phyloP scores from a whole-genome alignment of 2,329 filamentous ascomycete species.

The Beauveria medogensis region DNA sequence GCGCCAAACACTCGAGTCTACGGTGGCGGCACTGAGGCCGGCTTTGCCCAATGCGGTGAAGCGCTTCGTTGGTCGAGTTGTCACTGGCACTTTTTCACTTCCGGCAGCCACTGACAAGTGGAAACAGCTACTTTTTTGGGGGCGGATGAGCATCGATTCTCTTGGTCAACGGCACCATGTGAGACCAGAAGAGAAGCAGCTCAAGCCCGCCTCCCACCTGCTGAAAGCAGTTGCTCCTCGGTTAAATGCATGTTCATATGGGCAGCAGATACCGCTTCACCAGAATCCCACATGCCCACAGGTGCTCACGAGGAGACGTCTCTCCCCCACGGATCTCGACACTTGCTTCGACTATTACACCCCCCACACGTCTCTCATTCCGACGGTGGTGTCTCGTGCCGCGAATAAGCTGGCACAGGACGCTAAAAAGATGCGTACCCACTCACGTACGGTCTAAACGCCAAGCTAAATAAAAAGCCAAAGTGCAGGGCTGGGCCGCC shows the following conservation, averaged over 20 bases:
- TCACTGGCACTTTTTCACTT: not conserved
- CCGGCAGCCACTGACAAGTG: not conserved
- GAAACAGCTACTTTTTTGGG: not conserved
- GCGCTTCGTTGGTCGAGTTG: not conserved
- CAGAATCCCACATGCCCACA: not conserved
- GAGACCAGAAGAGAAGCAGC: too few species aligned
- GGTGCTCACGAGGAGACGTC: not conserved
- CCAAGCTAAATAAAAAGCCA: slow-evolving; percentile 8
- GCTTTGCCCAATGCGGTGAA: not conserved
- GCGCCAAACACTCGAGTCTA: not conserved
- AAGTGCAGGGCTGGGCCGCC: not conserved
- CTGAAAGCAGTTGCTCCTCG: too few species aligned
- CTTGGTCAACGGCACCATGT: not conserved
- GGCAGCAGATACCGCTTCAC: not conserved
- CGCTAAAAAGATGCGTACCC: not conserved
- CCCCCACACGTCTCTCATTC: not conserved
- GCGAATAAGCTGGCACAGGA: not conserved
- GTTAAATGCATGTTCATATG: not conserved
- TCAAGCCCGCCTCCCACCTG: too few species aligned
- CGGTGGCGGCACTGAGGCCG: not conserved
- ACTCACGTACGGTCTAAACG: not conserved
- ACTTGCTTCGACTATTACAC: too few species aligned
- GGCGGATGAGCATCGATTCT: not conserved
- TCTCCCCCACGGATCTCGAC: not conserved
- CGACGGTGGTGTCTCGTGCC: not conserved